A percentile compares a stretch with the other conserved stretches of the same genome.
phyloP scores from a whole-genome alignment of 164 flowering plant genomes.

The Protea cynaroides region DNA sequence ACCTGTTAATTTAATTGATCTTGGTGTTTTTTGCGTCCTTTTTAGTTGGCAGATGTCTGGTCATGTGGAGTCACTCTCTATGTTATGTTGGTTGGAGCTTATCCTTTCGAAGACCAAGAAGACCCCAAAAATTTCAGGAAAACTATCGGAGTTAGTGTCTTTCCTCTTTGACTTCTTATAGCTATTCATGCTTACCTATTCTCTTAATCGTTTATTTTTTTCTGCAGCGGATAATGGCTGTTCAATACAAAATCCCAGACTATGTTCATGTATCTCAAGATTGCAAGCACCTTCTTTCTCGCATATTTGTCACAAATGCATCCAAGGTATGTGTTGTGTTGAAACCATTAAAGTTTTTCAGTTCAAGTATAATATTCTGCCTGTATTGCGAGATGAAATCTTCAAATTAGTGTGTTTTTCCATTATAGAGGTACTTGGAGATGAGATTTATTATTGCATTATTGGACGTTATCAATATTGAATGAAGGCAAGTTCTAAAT shows the following conservation, averaged over 20 bases:
- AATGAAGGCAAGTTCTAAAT: too few species aligned
- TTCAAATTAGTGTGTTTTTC: too few species aligned
- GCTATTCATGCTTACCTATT: background rate
- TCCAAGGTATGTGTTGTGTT: constrained; percentile 40
- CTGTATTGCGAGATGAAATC: too few species aligned
- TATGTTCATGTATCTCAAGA: constrained; percentile 82
- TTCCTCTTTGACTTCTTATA: background rate
- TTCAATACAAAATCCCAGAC: constrained; percentile 78
- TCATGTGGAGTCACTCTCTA: constrained; percentile 75
- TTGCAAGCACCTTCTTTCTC: constrained; percentile 70
- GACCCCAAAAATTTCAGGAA: constrained; percentile 71
- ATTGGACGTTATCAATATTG: too few species aligned
- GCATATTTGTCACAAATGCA: constrained; percentile 67
- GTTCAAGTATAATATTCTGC: too few species aligned
- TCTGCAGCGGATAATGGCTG: constrained; percentile 78
- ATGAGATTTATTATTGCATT: too few species aligned
- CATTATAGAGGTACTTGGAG: too few species aligned
- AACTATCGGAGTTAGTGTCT: constrained; percentile 52
- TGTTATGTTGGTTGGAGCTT: constrained; percentile 70
- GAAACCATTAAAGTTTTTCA: background rate
- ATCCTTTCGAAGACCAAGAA: constrained; percentile 71
- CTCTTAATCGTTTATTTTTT: background rate
- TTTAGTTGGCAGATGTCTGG: constrained; percentile 72
- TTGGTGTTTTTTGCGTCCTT: background rate
- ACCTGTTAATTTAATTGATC: background rate